phyloP scores from a whole-genome alignment of 2,329 filamentous ascomycete species.

The Talaromyces sp. region DNA sequence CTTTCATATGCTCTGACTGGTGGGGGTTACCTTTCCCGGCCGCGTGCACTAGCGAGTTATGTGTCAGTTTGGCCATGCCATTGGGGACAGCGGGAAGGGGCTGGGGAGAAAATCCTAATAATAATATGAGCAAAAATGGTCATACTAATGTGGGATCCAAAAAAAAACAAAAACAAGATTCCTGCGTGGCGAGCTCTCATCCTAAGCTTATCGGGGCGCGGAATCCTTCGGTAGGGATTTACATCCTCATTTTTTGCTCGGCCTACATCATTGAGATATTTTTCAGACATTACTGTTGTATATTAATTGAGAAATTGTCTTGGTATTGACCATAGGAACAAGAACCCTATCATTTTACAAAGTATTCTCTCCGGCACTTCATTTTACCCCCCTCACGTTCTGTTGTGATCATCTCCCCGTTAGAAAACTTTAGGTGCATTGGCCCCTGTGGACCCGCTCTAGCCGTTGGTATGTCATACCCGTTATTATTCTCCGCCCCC shows the following conservation, averaged over 20 bases:
- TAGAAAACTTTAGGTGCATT: slow-evolving; percentile 6
- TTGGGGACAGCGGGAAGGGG: background rate
- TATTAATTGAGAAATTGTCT: too few relatives aligned
- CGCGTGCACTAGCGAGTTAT: slow-evolving; percentile 17
- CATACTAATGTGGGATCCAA: too few relatives aligned
- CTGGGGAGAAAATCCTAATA: background rate
- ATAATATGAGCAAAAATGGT: background rate
- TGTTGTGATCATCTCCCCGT: too few relatives aligned
- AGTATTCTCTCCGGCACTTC: too few relatives aligned
- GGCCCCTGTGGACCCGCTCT: slow-evolving; percentile 14
- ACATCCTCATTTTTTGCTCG: background rate
- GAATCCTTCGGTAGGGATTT: background rate
- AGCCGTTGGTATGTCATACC: slow-evolving; percentile 20
- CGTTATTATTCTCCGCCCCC: slow-evolving; percentile 11
- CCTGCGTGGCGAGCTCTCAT: background rate
- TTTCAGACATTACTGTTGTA: too few relatives aligned
- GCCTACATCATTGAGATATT: too few relatives aligned
- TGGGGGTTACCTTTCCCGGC: slow-evolving; percentile 26
- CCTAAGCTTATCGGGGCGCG: background rate
- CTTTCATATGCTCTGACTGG: background rate
- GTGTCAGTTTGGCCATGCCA: background rate
- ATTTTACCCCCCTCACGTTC: too few relatives aligned
- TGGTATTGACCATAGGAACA: too few relatives aligned
- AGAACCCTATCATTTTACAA: too few relatives aligned
- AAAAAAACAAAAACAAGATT: background rate